Base-by-base conservation (phyloP, 169 alveolate genomes). In the Eimeria praecox region DNA sequence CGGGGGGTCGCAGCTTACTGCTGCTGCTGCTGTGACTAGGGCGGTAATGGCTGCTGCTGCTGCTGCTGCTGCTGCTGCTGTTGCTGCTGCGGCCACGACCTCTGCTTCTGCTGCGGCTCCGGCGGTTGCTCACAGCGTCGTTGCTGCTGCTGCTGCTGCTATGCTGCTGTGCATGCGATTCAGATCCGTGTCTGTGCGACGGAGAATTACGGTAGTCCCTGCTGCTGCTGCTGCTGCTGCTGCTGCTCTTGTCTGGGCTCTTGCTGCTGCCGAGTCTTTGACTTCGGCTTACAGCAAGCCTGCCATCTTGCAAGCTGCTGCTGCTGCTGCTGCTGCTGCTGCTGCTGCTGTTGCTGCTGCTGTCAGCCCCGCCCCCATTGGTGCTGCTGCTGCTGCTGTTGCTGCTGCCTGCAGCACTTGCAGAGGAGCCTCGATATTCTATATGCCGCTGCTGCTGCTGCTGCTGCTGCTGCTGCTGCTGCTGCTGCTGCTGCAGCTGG, bases 251-350 rank as follows among this genome's bases (percentile, higher is more conserved):
- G 22, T 56, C n/a, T 8, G 64, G 18, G 64, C 64, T 14, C 24
- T 44, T 14, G 89, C 59, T 20, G 56, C 89, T 38, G 89, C 69
- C 40, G 86, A 46, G 42, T 20, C 40, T 75, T 49, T 4, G 49
- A 75, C 46, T 38, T 3, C 54, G 42, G 49, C 30, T 35, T 30
- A 20, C 52, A 40, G 52, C 27, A 49, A 27, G 30, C 52, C 86
- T 46, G 44, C 52, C 30, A 24, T 35, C 52, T 6, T 40, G 42
- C 56, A 9, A 20, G 6, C 49, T 80, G 40, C 66, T 40, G 66
- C 90, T 80, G 71, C 59, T 40, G 59, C 66, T 20, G 90, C 86
- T 80, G 90, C 90, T 80, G 90, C 90, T 75, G 86, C 24, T 80
- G 90, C 66, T 20, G 90, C 90, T 80, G 90, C 64, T 22, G 20